phyloP scores from a whole-genome alignment of 371 early-diverging fungal genomes.

The Rhizopus delemar region DNA sequence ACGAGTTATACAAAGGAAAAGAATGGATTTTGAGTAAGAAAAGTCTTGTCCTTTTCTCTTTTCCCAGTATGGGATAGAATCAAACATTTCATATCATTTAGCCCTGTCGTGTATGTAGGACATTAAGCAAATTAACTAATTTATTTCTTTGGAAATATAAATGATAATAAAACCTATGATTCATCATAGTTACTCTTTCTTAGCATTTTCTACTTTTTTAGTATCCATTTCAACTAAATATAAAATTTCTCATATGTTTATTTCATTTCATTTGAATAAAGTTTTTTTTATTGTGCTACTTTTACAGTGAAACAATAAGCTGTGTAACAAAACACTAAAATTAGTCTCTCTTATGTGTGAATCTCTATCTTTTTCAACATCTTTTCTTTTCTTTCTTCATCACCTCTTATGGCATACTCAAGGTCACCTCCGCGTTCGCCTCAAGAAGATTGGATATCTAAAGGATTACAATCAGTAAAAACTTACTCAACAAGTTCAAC shows the following conservation, averaged over 20 bases:
- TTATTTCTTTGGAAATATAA: too few species aligned
- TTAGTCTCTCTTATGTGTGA: not conserved
- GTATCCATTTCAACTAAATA: too few species aligned
- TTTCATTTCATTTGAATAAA: not conserved
- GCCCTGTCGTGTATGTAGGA: too few species aligned
- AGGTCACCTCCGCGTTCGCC: conserved; percentile 43
- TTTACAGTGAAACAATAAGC: not conserved
- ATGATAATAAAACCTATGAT: too few species aligned
- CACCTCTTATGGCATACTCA: conserved; percentile 32
- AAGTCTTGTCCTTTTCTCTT: too few species aligned
- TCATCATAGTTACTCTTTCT: too few species aligned
- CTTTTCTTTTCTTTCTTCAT: not conserved
- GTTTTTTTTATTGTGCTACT: not conserved
- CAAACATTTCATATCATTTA: too few species aligned
- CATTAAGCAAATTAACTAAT: too few species aligned
- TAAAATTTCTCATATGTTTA: not conserved
- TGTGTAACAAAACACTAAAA: not conserved
- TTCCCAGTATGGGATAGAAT: too few species aligned
- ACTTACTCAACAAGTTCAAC: conserved; percentile 41
- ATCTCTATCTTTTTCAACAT: not conserved
- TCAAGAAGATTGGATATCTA: conserved; percentile 40
- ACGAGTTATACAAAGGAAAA: too few species aligned
- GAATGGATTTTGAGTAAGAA: too few species aligned
- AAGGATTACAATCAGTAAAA: conserved; percentile 30
- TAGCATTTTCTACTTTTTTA: too few species aligned